Conservation (phyloP, 176 grass and related monocot genomes). For the Cenchrus purpureus region DNA sequence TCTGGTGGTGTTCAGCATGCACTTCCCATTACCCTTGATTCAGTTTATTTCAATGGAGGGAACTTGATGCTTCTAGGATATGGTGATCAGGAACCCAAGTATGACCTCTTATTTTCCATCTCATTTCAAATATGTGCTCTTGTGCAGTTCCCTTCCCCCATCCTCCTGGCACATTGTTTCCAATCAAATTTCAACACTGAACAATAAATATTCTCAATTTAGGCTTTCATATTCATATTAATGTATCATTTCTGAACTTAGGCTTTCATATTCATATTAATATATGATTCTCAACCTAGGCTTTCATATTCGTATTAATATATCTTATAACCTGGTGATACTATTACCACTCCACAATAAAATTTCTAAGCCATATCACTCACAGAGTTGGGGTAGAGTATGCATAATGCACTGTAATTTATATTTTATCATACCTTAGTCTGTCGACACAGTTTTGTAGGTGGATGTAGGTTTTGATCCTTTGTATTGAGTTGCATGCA, state of each 20-base stretch:
- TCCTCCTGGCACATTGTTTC: slow-evolving; percentile 29
- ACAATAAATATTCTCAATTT: slow-evolving; percentile 4
- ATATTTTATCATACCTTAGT: slow-evolving; percentile 1
- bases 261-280: background rate
- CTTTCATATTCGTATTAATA: background rate
- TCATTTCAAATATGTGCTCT: slow-evolving; percentile 16
- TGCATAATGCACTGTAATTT: background rate
- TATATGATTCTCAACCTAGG: background rate
- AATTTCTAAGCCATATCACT: background rate
- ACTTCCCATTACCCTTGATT: slow-evolving; percentile 82
- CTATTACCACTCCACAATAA: slow-evolving; percentile 16
- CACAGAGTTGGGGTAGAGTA: background rate
- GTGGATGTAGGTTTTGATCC: too few species aligned
- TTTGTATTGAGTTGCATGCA: too few species aligned
- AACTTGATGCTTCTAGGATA: slow-evolving; percentile 93
- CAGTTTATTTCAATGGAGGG: slow-evolving; percentile 84
- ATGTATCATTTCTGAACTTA: too few species aligned
- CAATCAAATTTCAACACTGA: slow-evolving; percentile 19
- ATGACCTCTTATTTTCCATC: slow-evolving; percentile 30
- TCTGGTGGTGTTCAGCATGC: slow-evolving; percentile 51
- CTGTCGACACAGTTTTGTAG: slow-evolving; percentile 5
- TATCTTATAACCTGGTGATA: slow-evolving; percentile 12
- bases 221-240: slow-evolving; percentile 21
- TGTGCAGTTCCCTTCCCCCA: background rate
- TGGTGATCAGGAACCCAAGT: slow-evolving; percentile 92